Evolutionary conservation across 148 eudicot genomes (phyloP), one percentile per base, ranked within the genome.

Genomic region (Vaccinium corymbosum): DNA sequence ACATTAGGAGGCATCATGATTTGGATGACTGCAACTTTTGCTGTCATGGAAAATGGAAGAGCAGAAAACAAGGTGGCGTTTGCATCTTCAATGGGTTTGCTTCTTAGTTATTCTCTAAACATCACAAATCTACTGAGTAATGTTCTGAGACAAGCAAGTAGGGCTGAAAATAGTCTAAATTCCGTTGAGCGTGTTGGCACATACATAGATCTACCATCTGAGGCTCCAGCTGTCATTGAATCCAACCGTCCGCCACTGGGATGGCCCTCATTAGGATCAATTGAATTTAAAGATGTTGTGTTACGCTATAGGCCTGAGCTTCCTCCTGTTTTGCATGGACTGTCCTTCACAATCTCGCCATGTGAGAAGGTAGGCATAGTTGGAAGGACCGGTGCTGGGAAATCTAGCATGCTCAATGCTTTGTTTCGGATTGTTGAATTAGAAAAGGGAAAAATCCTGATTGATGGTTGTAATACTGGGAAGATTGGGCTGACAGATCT

Each of bases 351-450:
- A 71, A 89, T 94, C 32, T 82, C 82, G 80, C 94, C 94, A 8
- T 81, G 87, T 53, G 91, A 92, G 53, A 94, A 94, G 76, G 90
- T 92, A 35, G 97, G 95, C 50, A 87, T 94, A 80, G 94, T 92
- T 64, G 97, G 97, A 62, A 90, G 97, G 85, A 94, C 97, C 2
- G 97, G 97, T 32, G 94, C 95, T 59, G 98, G 97, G 73, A 94
- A 94, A 85, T 93, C 98, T 35, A 94, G 93, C 85, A 88, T 94
- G 89, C 87, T 93, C 49, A 93, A 93, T 86, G 95, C 95, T 17
- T 90, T 94, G 46, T 50, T 50, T 55, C 86, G 98, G 86, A 89
- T 94, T 25, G 98, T 94, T 81, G 98, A 93, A 83, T 86, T 91
- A 52, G 92, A 88, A 86, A 90, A 89, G 84, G 95, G 95, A 82